These are phyloP conservation scores for Grosmannia clavigera DNA, from an alignment of 2,329 filamentous ascomycete genomes.

Conservation along the genomic window DNA sequence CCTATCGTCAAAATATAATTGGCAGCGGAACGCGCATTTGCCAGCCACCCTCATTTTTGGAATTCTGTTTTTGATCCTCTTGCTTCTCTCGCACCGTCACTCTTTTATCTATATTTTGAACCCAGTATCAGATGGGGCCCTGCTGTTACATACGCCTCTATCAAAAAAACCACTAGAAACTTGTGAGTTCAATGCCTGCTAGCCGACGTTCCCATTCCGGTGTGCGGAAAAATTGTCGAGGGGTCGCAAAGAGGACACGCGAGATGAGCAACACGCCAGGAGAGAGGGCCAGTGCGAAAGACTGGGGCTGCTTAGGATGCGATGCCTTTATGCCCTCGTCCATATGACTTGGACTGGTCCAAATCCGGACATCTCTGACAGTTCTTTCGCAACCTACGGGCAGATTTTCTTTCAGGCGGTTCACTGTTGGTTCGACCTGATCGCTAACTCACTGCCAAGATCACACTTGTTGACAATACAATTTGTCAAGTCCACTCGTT, in stretches of 20 bases:
- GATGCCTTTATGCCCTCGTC: background rate
- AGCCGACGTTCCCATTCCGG: background rate
- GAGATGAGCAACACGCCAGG: background rate
- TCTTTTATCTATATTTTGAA: background rate
- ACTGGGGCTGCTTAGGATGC: background rate
- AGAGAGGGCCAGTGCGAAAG: background rate
- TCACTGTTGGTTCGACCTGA: slow-evolving; percentile 3
- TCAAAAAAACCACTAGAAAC: background rate
- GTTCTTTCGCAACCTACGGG: background rate
- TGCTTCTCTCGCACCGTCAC: slow-evolving; percentile 1
- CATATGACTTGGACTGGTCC: background rate
- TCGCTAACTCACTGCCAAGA: slow-evolving; percentile 15
- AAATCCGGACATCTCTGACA: background rate
- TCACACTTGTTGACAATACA: slow-evolving; percentile 35
- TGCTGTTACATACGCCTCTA: background rate
- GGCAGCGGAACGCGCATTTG: background rate
- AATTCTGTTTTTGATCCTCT: slow-evolving; percentile 4
- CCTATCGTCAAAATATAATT: background rate
- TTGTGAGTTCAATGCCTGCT: background rate
- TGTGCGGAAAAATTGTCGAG: background rate
- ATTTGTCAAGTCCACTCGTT: slow-evolving; percentile 47
- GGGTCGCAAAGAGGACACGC: background rate
- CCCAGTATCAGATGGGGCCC: background rate
- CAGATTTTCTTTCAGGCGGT: background rate
- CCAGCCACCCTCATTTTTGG: background rate